phyloP scores from a whole-genome alignment of 306 rosid species.

The Dalbergia cultrata region DNA sequence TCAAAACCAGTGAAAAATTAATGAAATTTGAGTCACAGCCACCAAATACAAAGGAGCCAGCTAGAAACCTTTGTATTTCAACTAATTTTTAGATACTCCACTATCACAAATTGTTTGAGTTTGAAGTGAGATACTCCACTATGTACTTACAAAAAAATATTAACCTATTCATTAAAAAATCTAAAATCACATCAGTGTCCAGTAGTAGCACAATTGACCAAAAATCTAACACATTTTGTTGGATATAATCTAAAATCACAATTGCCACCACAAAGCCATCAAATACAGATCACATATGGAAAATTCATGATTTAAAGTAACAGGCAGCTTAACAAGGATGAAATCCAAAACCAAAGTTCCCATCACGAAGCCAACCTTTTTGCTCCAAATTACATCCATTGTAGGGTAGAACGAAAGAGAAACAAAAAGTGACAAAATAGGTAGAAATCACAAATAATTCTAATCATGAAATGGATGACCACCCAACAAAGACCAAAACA shows the following conservation, averaged over 20 bases:
- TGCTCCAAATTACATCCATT: neutral
- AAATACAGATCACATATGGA: constrained; percentile 29
- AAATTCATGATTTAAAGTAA: neutral
- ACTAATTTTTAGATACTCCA: too few relatives aligned
- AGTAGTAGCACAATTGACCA: neutral
- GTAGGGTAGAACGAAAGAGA: neutral
- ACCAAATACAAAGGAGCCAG: neutral
- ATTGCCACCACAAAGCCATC: too few relatives aligned
- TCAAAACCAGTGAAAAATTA: neutral
- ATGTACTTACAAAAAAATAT: too few relatives aligned
- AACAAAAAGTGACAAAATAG: neutral
- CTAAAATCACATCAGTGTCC: neutral
- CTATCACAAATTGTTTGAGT: too few relatives aligned
- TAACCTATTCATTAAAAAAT: too few relatives aligned
- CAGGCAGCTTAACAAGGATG: neutral
- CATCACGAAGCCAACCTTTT: too few relatives aligned
- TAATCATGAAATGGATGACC: neutral
- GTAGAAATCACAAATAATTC: neutral
- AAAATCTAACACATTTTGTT: neutral
- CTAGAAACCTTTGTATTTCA: too few relatives aligned
- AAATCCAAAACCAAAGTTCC: neutral
- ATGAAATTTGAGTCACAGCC: neutral
- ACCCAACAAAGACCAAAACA: constrained; percentile 12
- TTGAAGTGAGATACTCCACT: too few relatives aligned
- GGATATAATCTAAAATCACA: too few relatives aligned